phyloP scores from a whole-genome alignment of 495 filamentous ascomycete genomes.

The Penicillium verhagenii region DNA sequence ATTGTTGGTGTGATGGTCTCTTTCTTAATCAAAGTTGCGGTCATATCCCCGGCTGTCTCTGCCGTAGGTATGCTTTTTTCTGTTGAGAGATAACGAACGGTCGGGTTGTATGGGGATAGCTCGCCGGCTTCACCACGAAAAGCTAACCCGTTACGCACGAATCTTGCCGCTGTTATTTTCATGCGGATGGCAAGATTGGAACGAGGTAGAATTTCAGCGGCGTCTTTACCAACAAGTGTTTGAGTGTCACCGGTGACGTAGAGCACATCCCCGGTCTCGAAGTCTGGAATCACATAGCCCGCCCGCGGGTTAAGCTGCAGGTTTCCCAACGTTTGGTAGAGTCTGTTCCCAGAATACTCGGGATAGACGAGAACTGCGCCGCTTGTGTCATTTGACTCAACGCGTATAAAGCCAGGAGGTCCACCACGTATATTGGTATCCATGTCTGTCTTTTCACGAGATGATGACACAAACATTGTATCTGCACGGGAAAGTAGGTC shows the following conservation, averaged over 20 bases:
- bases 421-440: conserved; percentile 85
- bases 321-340: conserved; percentile 82
- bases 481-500: conserved; percentile 63
- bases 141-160: conserved; percentile 60
- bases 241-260: conserved; percentile 67
- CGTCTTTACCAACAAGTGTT: conserved; percentile 60
- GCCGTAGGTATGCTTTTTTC: conserved; percentile 39
- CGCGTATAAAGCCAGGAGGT: conserved; percentile 67
- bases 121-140: conserved; percentile 63
- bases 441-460: conserved; percentile 63
- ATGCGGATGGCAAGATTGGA: conserved; percentile 71
- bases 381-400: conserved; percentile 48
- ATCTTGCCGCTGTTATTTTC: conserved; percentile 55
- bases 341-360: conserved; percentile 76
- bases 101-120: conserved; percentile 70
- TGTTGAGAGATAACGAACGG: conserved; percentile 51
- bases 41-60: conserved; percentile 19
- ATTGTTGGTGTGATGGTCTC: conserved; percentile 63
- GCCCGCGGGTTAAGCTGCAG: conserved; percentile 61
- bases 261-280: conserved; percentile 64
- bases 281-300: conserved; percentile 69
- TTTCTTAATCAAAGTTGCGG: conserved; percentile 53
- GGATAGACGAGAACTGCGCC: conserved; percentile 64
- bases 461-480: conserved; percentile 72
- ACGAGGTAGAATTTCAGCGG: conserved; percentile 58